Conservation (phyloP, 768 basidiomycete species). For the Lactifluus subvellereus region DNA sequence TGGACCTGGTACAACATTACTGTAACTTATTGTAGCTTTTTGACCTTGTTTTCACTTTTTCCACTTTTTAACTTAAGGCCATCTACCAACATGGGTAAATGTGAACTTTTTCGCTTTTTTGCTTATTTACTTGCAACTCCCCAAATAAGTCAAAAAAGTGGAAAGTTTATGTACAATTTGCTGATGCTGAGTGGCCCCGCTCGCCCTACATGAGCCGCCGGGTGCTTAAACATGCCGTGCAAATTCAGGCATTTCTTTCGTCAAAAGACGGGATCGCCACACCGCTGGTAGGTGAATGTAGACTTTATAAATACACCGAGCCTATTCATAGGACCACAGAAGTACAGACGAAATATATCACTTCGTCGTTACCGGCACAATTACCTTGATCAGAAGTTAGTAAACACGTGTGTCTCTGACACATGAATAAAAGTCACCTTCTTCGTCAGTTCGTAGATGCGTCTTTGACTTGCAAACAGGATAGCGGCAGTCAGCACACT, state of each 20-base stretch:
- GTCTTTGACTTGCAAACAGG: constrained; percentile 82
- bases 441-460: constrained; percentile 72
- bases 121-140: no score
- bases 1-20: no score
- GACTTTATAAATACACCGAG: neutral
- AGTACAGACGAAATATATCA: neutral
- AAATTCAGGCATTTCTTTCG: neutral
- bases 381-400: constrained; percentile 2
- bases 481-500: constrained; percentile 92
- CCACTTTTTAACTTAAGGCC: no score
- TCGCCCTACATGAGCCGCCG: neutral
- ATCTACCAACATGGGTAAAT: no score
- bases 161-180: no score
- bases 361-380: constrained; percentile 4
- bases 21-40: no score
- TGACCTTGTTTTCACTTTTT: no score
- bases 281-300: neutral
- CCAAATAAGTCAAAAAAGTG: no score
- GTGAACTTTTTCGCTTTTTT: no score
- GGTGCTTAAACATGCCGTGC: neutral
- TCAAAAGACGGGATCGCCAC: neutral
- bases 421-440: constrained; percentile 29
- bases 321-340: neutral
- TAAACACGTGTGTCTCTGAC: neutral
- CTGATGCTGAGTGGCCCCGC: no score